phyloP scores from a whole-genome alignment of 2,329 filamentous ascomycete species.

The Trichoderma guizhouense region DNA sequence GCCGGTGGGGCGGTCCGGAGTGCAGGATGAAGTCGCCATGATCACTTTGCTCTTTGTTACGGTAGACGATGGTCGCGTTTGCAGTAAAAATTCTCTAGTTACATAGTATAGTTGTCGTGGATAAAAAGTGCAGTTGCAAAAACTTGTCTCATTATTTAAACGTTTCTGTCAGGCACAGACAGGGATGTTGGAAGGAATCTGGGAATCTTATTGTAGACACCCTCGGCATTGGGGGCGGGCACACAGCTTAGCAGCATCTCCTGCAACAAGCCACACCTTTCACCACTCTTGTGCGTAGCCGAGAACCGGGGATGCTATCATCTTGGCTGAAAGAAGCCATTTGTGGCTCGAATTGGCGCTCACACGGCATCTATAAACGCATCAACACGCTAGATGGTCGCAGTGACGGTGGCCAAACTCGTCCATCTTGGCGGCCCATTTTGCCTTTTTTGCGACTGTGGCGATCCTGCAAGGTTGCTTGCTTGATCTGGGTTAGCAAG shows the following conservation, averaged over 20 bases:
- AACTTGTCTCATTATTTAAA: constrained; percentile 1
- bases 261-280: constrained; percentile 9
- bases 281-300: neutral
- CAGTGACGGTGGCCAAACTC: neutral
- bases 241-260: constrained; percentile 11
- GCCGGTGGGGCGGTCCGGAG: neutral
- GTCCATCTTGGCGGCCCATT: constrained; percentile 16
- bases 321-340: neutral
- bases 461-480: constrained; percentile 13
- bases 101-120: neutral
- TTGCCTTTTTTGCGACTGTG: constrained; percentile 13
- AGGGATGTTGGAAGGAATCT: constrained; percentile 10
- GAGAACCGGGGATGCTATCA: neutral
- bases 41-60: neutral
- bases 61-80: neutral
- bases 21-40: neutral
- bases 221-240: constrained; percentile 13
- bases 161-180: neutral
- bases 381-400: neutral
- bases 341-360: neutral
- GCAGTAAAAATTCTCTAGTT: neutral
- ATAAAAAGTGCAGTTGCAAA: neutral
- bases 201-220: constrained; percentile 9
- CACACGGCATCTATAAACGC: constrained; percentile 1
- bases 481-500: constrained; percentile 13